Evolutionary conservation across 306 rosid species (phyloP).

Genomic region (Medicago truncatula): MtrunA17r5.0-ANR NC_053043.1:20069501-20070000

Average conservation of each 20-base stretch:
- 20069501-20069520: constrained; percentile 46
- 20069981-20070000: constrained; percentile 16
- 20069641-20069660: too few relatives aligned
- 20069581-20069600: constrained; percentile 47
- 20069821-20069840: too few relatives aligned
- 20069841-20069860: too few relatives aligned
- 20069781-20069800: too few relatives aligned
- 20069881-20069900: constrained; percentile 40
- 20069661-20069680: too few relatives aligned
- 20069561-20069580: constrained; percentile 33
- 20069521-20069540: constrained; percentile 37
- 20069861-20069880: background rate
- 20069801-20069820: too few relatives aligned
- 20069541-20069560: constrained; percentile 31
- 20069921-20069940: constrained; percentile 73
- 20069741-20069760: background rate
- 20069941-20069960: constrained; percentile 41
- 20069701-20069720: too few relatives aligned
- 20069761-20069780: background rate
- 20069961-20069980: constrained; percentile 38
- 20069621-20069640: background rate
- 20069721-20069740: too few relatives aligned
- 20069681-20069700: too few relatives aligned
- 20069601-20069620: background rate
- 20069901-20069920: constrained; percentile 48